Percentiles rank a stretch among this genome's conserved stretches.
phyloP scores from a whole-genome alignment of 202 grass and related monocot species.

The Musa balbisiana region DNA sequence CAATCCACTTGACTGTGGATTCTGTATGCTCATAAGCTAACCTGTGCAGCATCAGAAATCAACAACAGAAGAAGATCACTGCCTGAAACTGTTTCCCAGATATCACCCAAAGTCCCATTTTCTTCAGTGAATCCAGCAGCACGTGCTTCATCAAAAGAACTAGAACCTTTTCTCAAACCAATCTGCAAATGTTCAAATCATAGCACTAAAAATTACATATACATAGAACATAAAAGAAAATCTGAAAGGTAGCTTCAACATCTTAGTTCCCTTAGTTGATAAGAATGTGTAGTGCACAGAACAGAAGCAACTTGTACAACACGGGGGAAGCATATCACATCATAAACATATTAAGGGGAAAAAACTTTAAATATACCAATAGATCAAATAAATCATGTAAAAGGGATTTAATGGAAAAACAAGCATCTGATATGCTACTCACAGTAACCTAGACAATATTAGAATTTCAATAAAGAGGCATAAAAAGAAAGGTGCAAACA shows the following conservation, averaged over 20 bases:
- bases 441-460: not conserved
- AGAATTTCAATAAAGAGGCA: not conserved
- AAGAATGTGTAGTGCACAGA: not conserved
- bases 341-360: not conserved
- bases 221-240: not conserved
- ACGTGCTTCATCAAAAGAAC: constrained; percentile 79
- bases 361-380: not conserved
- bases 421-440: not conserved
- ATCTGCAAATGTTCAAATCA: constrained; percentile 47
- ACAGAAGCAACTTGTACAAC: not conserved
- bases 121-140: constrained; percentile 82
- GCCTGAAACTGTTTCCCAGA: constrained; percentile 79
- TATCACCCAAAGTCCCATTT: constrained; percentile 72
- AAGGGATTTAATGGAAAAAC: not conserved
- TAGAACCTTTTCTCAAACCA: constrained; percentile 83
- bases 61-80: constrained; percentile 83
- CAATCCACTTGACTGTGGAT: not conserved
- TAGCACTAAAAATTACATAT: not conserved
- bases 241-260: not conserved
- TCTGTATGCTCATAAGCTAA: constrained; percentile 11
- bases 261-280: not conserved
- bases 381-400: not conserved
- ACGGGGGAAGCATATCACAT: not conserved
- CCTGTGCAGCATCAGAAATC: constrained; percentile 94
- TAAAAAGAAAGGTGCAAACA: not conserved